Base-by-base conservation (phyloP, 1,284 basidiomycete genomes). In the Pseudozyma sp. region DNA sequence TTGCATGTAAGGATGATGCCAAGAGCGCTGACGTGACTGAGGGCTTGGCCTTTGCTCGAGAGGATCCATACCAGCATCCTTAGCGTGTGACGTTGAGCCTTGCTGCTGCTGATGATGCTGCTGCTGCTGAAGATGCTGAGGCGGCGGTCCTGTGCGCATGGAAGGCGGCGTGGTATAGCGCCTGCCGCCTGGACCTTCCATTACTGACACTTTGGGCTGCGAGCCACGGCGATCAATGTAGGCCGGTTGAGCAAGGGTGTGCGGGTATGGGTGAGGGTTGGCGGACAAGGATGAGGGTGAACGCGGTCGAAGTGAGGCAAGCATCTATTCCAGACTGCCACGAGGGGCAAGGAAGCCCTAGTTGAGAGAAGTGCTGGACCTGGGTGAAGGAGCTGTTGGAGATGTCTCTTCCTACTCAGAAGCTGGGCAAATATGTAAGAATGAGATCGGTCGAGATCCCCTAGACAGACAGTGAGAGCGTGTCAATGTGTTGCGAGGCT, bases 1-100 rank as follows among this genome's bases (percentile, higher is more conserved):
- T 12, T 39, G 42, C 62, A 70, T 65, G 38, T 75, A 75, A 0
- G 72, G 72, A 52, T 75, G 72, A 47, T 76, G 72, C 72, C 72
- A 76, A 0, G 68, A 70, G 45, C 68, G 63, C 38, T 76, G 68
- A 14, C 68, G 60, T 9, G 59, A 48, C 54, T 70, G 67, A 0
- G 67, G 72, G 19, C 67, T 68, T 14, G 61, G 61, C 38, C 68
- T 64, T 50, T 61, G 68, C 36, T 70, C 61, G 9, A 51, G 13
- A 8, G 53, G 16, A 31, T 70, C 45, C 13, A 25, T 53, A 9
- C 19, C 54, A 9, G 44, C 36, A 19, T 61, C 65, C 14, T 36
- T 35, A 12, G 18, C 21, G 34, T 49, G 55, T 5, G 48, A n/a
- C 1, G 21, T 21, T 1, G 59, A 18, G 11, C 16, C 52, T 7